Evolutionary conservation across 2,329 filamentous ascomycete species (phyloP), one percentile per base, ranked within the genome.

Genomic region (Botrytis deweyae): DNA sequence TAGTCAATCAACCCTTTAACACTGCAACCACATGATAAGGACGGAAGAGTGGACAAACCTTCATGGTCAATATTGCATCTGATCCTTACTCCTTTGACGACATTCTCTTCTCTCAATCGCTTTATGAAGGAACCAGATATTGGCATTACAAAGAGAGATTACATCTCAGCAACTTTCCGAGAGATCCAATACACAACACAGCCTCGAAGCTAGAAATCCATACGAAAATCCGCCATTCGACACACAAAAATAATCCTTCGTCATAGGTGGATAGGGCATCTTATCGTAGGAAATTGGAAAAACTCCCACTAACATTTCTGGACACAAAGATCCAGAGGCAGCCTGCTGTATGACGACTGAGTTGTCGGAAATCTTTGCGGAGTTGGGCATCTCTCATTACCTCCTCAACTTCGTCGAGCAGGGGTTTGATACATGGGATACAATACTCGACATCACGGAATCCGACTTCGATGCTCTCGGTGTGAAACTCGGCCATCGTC

Each of bases 341-440:
- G 76, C 75, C 77, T 77, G 75, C 79, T 81, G 80, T 81, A 82
- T 82, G 81, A 81, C 80, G 81, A 81, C 80, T 86, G 87, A 89
- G 82, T 85, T 96, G 79, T 88, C 86, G 77, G 83, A 86, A 55
- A 88, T 91, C 77, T 90, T 95, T 81, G 87, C 88, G 83, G 91
- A 93, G 86, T 86, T 95, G 86, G 93, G 92, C 81, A 87, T 96
- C 82, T 86, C 89, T 83, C 92, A 94, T 83, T 95, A 96, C 84
- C 87, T 93, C 74, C 87, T 91, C 77, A 55, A 86, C 73, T 93
- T 96, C 78, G 81, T 93, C 62, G 89, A 93, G 71, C 92, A 95
- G 82, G 93, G 93, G 4, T 96, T 96, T 81, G 93, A 96, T 82
- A 90, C 90, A 18, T 95, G 93, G 93, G 92, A 94, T 49, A 94